Evolutionary conservation across 2,329 filamentous ascomycete genomes (phyloP), one percentile per base, ranked within the genome.

Genomic region (Rhytidhysteron rufulum): DNA sequence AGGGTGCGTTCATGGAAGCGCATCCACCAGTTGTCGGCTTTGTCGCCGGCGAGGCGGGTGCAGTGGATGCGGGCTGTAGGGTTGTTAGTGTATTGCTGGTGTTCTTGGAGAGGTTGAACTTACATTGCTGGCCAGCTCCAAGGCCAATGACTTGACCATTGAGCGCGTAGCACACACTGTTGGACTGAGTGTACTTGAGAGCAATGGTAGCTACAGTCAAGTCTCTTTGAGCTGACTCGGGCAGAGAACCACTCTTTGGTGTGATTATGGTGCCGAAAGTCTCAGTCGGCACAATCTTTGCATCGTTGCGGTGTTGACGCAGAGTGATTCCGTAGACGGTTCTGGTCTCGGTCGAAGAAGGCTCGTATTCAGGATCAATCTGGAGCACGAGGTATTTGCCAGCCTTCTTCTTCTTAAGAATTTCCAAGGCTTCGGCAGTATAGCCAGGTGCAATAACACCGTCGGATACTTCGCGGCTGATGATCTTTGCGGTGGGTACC

Each of bases 1-100:
- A 97, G 78, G 10, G 93, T 87, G 39, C 88, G 85, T 54, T 88
- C 84, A 74, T 96, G 87, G 82, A 97, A 97, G 59, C 93, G 86
- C 77, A 98, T 86, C 93, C 91, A 98, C 91, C 91, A 97, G 77
- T 95, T 96, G 70, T 98, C 93, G 35, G 90, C 88, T 78, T 98
- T 98, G 75, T 97, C 91, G 45, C 93, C 93, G 9, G 93, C 93
- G 37, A 98, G 81, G 51, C 93, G 85, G 31, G 93, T 98, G 80
- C 93, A 98, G 78, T 98, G 93, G 56, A 98, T 98, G 54, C 93
- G 86, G 47, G 88, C 62, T 65, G 19, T 3, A 18, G 16, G 27
- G 37, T 20, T 18, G 24, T 38, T 7, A 38, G 25, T 7, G 10
- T 8, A 19, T 25, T 24, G 44, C 15, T 30, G 49, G n/a, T n/a